Evolutionary conservation across 2,329 filamentous ascomycete species (phyloP).

Genomic region (Chrysosporium keratinophilum): DNA sequence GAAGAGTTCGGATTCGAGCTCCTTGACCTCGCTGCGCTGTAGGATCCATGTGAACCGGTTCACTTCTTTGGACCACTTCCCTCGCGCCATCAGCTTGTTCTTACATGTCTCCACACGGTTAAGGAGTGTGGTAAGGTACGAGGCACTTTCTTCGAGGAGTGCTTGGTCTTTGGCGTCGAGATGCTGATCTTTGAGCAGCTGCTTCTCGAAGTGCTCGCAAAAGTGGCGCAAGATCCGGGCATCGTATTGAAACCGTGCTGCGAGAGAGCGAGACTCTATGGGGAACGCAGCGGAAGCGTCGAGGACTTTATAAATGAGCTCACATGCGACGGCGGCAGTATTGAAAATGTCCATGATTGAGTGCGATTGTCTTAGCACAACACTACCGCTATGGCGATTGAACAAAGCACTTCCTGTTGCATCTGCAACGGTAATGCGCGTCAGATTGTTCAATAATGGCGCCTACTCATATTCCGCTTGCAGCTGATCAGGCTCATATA

Average conservation of each 20-base stretch:
- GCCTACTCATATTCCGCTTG: not conserved
- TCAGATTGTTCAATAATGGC: not conserved
- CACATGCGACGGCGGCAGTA: not conserved
- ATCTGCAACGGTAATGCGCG: not conserved
- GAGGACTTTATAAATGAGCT: not conserved
- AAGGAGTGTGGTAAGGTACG: not conserved
- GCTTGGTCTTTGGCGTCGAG: not conserved
- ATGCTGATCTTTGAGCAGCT: not conserved
- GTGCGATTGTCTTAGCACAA: not conserved
- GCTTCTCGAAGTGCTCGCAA: not conserved
- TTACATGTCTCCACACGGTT: not conserved
- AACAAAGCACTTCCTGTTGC: not conserved
- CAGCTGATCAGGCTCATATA: not conserved
- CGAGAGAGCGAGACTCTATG: not conserved
- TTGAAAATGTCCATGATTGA: not conserved
- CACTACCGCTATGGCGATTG: not conserved
- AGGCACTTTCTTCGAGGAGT: not conserved
- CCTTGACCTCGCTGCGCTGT: not conserved
- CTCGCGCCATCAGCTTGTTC: not conserved
- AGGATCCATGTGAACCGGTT: not conserved
- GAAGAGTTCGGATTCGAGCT: not conserved
- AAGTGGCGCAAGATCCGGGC: not conserved
- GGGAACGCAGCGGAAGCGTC: not conserved
- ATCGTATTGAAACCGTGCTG: not conserved
- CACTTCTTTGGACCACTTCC: not conserved